These are phyloP conservation scores for Vaccinium myrtillus DNA, from an alignment of 148 eudicot species.

Conservation along the genomic window DNA sequence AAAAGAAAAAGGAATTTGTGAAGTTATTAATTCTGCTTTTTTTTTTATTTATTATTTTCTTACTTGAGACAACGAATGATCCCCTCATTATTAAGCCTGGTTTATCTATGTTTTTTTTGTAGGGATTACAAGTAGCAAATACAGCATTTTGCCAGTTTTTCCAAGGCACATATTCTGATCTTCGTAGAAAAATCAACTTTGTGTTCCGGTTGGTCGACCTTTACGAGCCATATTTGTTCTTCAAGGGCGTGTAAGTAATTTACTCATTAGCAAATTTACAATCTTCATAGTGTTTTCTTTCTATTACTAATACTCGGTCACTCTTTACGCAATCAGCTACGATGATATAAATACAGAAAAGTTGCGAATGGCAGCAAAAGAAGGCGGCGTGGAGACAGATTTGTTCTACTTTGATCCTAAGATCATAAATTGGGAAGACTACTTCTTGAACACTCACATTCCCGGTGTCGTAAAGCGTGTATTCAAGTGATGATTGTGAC, in stretches of 20 bases:
- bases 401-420: constrained; percentile 50
- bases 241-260: constrained; percentile 62
- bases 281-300: not conserved
- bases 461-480: constrained; percentile 47
- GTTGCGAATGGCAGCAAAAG: constrained; percentile 28
- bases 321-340: constrained; percentile 23
- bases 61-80: no score
- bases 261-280: not conserved
- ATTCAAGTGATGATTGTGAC: constrained; percentile 25
- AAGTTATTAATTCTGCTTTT: no score
- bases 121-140: constrained; percentile 55
- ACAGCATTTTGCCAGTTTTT: constrained; percentile 55
- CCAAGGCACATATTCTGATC: constrained; percentile 29
- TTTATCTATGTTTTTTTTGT: not conserved
- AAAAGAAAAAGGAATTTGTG: no score
- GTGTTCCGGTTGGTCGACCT: constrained; percentile 54
- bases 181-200: constrained; percentile 47
- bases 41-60: no score
- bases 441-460: constrained; percentile 43
- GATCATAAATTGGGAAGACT: constrained; percentile 50
- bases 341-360: constrained; percentile 48
- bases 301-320: not conserved
- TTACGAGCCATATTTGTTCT: constrained; percentile 68
- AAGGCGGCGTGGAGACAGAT: constrained; percentile 31
- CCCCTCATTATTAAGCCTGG: not conserved